Evolutionary conservation across 78 protist genomes (phyloP).

Genomic region (Dictyostelium capitatum): DNA sequence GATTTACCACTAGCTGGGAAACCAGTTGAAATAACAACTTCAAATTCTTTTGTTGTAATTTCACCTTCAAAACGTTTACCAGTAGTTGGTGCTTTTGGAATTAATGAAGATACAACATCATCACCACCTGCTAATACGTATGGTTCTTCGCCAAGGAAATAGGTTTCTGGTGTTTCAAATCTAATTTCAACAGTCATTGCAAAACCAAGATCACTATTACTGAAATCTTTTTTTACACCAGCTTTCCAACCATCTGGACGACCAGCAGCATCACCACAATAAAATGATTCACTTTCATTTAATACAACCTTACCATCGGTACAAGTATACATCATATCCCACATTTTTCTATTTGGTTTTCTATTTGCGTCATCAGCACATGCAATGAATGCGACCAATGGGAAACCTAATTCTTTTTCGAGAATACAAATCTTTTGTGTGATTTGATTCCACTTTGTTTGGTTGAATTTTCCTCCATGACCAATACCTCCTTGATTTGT

Average conservation of each 20-base stretch:
- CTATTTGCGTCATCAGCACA: constrained; percentile 34
- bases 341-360: constrained; percentile 34
- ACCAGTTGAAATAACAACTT: constrained; percentile 87
- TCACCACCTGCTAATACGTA: constrained; percentile 30
- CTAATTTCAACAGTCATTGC: constrained; percentile 79
- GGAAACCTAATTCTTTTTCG: constrained; percentile 25
- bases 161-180: constrained; percentile 89
- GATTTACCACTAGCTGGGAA: constrained; percentile 89
- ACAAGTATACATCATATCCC: neutral
- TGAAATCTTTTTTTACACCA: constrained; percentile 11
- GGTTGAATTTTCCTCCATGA: neutral
- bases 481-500: constrained; percentile 68
- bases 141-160: constrained; percentile 67
- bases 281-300: neutral
- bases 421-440: constrained; percentile 28
- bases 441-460: neutral
- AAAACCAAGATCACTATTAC: constrained; percentile 44
- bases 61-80: neutral
- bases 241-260: constrained; percentile 42
- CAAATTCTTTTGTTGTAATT: constrained; percentile 36
- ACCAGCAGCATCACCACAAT: constrained; percentile 58
- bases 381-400: constrained; percentile 39
- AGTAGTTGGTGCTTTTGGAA: constrained; percentile 11
- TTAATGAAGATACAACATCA: neutral
- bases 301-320: constrained; percentile 11